Conservation (phyloP, 768 basidiomycete species). For the Phylloporus sp. region DNA sequence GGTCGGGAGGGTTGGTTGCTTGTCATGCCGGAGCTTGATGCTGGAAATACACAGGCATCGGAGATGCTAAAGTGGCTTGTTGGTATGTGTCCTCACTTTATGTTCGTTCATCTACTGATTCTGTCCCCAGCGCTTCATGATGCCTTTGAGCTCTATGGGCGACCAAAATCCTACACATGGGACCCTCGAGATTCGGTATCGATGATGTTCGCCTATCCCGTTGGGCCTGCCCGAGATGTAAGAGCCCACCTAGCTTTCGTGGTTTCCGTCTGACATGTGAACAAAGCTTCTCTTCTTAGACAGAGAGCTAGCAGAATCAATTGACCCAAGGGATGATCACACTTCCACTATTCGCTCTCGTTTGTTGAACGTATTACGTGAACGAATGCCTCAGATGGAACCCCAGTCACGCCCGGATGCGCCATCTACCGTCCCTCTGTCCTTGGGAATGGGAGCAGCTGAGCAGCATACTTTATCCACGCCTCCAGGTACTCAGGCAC, state of each 20-base stretch:
- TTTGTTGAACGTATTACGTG: conserved; percentile 57
- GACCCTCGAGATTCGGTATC: conserved; percentile 78
- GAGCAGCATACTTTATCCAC: conserved; percentile 27
- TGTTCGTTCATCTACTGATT: conserved; percentile 5
- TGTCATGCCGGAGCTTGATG: conserved; percentile 84
- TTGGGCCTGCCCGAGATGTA: conserved; percentile 80
- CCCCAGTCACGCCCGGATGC: conserved; percentile 7
- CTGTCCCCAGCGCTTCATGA: conserved; percentile 66
- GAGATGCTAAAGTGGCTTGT: conserved; percentile 93
- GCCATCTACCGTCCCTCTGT: conserved; percentile 17
- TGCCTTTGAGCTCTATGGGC: conserved; percentile 83
- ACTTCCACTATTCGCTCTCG: conserved; percentile 65
- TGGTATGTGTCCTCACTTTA: conserved; percentile 45
- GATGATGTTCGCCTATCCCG: conserved; percentile 93
- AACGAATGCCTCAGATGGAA: conserved; percentile 53
- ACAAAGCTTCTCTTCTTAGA: conserved; percentile 80
- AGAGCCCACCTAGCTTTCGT: conserved; percentile 27
- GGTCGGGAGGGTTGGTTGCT: conserved; percentile 80
- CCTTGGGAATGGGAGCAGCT: conserved; percentile 10
- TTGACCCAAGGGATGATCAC: conserved; percentile 75
- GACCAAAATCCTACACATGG: conserved; percentile 84
- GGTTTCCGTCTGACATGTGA: conserved; percentile 13
- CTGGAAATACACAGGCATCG: conserved; percentile 54
- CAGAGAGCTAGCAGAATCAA: conserved; percentile 71
- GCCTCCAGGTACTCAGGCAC: conserved; percentile 15